Conservation (phyloP, 306 rosid species). For the Bauhinia variegata region DNA sequence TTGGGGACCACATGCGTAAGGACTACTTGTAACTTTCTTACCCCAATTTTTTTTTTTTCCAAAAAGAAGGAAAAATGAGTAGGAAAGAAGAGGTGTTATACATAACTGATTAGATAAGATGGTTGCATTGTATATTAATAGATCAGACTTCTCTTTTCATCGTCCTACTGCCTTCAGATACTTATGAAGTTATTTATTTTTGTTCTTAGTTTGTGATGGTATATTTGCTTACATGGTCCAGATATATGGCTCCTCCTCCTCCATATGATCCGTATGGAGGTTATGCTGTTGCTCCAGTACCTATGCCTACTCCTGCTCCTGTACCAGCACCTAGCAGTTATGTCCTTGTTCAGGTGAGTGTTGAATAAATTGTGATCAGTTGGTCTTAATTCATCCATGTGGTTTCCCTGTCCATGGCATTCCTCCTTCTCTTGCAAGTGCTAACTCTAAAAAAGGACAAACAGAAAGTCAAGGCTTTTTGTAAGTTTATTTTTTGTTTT, state of each 20-base stretch:
- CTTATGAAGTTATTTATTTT: neutral
- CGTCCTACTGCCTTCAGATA: neutral
- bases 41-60: neutral
- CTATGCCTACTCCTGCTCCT: constrained; percentile 78
- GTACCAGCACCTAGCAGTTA: constrained; percentile 87
- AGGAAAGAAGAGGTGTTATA: neutral
- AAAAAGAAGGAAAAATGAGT: too few species aligned
- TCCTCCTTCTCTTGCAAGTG: neutral
- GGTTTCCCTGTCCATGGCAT: neutral
- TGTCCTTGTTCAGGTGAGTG: constrained; percentile 84
- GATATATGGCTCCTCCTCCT: constrained; percentile 97
- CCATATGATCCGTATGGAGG: constrained; percentile 90
- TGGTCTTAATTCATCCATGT: neutral
- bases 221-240: constrained; percentile 44
- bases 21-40: neutral
- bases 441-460: neutral
- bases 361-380: neutral
- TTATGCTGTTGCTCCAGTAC: constrained; percentile 89
- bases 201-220: constrained; percentile 12
- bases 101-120: neutral
- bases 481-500: too few species aligned
- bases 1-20: constrained; percentile 95
- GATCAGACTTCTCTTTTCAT: constrained; percentile 12
- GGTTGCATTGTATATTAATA: neutral
- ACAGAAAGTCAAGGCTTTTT: neutral